Percentiles rank a stretch among this genome's conserved stretches.
These are phyloP conservation scores for Metrosideros polymorpha DNA, from an alignment of 441 rosid species.

Conservation along the genomic window DNA sequence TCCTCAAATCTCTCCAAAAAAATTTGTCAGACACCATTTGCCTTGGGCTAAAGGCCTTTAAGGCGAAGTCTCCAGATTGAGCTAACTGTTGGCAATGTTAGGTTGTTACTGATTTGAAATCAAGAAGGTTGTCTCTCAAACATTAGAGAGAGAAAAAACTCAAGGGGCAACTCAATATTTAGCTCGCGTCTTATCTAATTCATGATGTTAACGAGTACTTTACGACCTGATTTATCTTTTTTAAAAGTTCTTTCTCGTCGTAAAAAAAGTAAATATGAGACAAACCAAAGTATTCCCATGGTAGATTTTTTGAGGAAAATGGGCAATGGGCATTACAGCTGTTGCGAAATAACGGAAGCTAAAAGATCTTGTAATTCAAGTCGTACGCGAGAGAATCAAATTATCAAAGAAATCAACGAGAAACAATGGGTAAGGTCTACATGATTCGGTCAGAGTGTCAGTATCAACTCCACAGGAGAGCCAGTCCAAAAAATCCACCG, in stretches of 20 bases:
- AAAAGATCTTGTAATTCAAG: background rate
- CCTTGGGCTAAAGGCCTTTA: background rate
- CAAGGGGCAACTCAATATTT: background rate
- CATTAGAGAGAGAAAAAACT: background rate
- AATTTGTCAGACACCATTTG: background rate
- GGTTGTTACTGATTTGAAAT: background rate
- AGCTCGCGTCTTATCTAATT: background rate
- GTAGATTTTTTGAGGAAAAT: background rate
- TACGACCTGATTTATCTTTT: background rate
- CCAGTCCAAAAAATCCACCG: fast-evolving
- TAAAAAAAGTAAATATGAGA: background rate
- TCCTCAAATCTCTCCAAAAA: background rate
- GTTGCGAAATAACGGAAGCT: background rate
- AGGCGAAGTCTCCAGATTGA: background rate
- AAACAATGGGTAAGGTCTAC: background rate
- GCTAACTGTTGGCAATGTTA: background rate
- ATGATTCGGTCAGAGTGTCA: background rate
- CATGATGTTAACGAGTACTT: background rate
- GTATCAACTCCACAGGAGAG: background rate
- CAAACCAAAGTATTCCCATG: background rate
- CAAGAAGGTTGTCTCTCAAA: background rate
- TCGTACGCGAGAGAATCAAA: background rate
- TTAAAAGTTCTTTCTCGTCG: background rate
- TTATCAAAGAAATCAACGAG: background rate
- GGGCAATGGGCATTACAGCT: background rate